Base-by-base conservation (phyloP, 768 basidiomycete species). In the Termitomyces sp. region DNA sequence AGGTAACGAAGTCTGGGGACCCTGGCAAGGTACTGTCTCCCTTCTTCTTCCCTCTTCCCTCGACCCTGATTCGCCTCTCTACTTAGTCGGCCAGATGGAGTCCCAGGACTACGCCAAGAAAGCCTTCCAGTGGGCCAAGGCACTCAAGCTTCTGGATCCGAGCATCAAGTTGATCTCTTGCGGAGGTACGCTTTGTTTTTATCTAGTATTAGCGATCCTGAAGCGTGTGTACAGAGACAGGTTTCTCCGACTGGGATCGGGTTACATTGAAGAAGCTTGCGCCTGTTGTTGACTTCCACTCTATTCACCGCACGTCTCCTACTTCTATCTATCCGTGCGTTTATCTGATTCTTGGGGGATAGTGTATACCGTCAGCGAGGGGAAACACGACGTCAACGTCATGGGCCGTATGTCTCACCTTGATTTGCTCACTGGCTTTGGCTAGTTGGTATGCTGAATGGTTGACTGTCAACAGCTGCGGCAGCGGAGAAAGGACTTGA, bases 101-200 rank as follows among this genome's bases (percentile, higher is more conserved):
- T 77, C 82, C 0, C 69, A 72, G 23, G 84, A 82, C 52, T 86
- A 86, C 66, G 78, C 80, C 30, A 78, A 79, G 63, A 79, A 76
- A 53, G 84, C 83, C 0, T 79, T 73, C 50, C 82, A 81, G 60
- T 87, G 85, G 85, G 83, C 83, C 2, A 84, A 85, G 64, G 84
- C 82, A 0, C 71, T 87, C 26, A 74, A 75, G 30, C 72, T 85
- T 1, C 77, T 86, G 4, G 85, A 87, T 63, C 83, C 84, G 1
- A 73, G 58, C 18, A 80, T 86, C 65, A 73, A 81, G 58, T 69
- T 87, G 7, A 74, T 86, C 26, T 77, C 79, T 4, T 87, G 85
- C 62, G 85, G 84, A 52, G 75, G 74, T 73, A 61, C 26, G 72
- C 5, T 5, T 14, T 13, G 36, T 38, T 72, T 33, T 68, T 70